Evolutionary conservation across 148 eudicot genomes (phyloP).

Genomic region (Chenopodium suecicum): DNA sequence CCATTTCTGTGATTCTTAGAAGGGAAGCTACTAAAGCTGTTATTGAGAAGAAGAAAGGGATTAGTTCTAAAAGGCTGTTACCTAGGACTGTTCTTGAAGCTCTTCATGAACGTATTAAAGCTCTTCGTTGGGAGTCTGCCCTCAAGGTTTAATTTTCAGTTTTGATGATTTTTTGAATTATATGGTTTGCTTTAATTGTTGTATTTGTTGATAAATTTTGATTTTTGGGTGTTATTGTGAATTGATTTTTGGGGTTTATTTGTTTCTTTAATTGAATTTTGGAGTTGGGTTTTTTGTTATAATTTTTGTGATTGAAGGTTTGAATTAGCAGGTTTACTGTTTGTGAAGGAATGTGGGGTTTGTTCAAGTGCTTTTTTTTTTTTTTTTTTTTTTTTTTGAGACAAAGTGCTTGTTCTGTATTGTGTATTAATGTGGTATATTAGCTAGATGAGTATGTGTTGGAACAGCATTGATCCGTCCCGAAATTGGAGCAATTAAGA

Average conservation of each 20-base stretch:
- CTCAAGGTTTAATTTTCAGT: slow-evolving; percentile 47
- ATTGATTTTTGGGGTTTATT: no score
- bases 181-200: neutral
- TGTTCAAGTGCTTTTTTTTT: no score
- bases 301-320: neutral
- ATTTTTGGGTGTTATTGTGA: neutral
- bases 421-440: no score
- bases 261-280: neutral
- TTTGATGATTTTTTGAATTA: neutral
- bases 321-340: no score
- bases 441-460: neutral
- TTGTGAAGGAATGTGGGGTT: no score
- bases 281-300: neutral
- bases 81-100: slow-evolving; percentile 92
- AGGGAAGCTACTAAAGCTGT: slow-evolving; percentile 94
- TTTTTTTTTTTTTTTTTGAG: no score
- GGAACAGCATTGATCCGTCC: neutral
- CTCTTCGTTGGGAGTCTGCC: slow-evolving; percentile 93
- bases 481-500: neutral
- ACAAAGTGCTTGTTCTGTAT: no score
- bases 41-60: slow-evolving; percentile 76
- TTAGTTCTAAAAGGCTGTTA: slow-evolving; percentile 59
- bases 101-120: slow-evolving; percentile 81
- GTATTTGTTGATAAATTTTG: no score
- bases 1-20: slow-evolving; percentile 71